Conservation (phyloP, 116 monocot genomes). For the Cymodocea nodosa region DNA sequence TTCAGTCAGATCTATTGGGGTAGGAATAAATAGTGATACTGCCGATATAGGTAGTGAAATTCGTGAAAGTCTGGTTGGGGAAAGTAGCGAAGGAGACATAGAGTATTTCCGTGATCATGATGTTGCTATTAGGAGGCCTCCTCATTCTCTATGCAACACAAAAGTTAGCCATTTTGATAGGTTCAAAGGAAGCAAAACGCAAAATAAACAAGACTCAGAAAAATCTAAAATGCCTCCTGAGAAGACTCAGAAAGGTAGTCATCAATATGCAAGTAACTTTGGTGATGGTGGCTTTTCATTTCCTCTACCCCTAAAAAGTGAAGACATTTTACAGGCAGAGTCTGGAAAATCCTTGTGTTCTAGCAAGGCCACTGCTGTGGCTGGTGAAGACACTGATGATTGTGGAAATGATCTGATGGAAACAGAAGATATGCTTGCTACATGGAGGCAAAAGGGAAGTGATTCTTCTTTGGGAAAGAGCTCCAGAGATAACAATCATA, state of each 20-base stretch:
- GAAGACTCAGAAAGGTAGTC: conserved; percentile 27
- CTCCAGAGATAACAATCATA: conserved; percentile 41
- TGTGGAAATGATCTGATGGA: conserved; percentile 32
- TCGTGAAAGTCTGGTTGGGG: conserved; percentile 79
- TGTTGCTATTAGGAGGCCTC: conserved; percentile 22
- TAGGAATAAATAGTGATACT: conserved; percentile 80
- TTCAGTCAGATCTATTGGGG: conserved; percentile 90
- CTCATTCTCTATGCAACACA: conserved; percentile 24
- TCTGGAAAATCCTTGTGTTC: conserved; percentile 46
- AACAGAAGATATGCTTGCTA: conserved; percentile 49
- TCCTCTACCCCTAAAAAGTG: conserved; percentile 37
- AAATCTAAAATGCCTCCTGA: conserved; percentile 27
- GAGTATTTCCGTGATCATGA: conserved; percentile 56
- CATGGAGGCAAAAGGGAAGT: conserved; percentile 55
- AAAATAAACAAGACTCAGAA: conserved; percentile 25
- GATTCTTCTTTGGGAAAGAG: conserved; percentile 56
- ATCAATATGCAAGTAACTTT: conserved; percentile 17
- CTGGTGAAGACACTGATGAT: conserved; percentile 30
- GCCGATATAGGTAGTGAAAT: conserved; percentile 88
- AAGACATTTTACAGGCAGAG: conserved; percentile 18
- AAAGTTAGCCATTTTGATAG: conserved; percentile 16
- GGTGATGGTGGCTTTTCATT: conserved; percentile 73
- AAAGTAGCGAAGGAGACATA: conserved; percentile 73
- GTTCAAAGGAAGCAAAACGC: conserved; percentile 28
- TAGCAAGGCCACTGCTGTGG: conserved; percentile 21